Evolutionary conservation across 495 filamentous ascomycete genomes (phyloP).

Genomic region (Aspergillus haitiensis): DNA sequence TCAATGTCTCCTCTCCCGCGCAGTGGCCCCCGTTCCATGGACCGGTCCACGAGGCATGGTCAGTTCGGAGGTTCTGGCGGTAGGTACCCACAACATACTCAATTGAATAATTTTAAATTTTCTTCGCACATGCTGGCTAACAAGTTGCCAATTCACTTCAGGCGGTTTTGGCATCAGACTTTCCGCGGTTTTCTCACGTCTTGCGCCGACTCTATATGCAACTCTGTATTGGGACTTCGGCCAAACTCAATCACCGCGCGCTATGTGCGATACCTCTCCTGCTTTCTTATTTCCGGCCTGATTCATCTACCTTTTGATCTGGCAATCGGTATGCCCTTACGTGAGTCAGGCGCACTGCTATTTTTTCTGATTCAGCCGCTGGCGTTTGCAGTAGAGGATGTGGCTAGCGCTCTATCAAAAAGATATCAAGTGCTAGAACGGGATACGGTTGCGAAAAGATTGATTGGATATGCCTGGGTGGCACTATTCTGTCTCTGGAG

Average conservation of each 20-base stretch:
- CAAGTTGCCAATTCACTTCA: not conserved
- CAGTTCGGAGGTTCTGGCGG: slow-evolving; percentile 4
- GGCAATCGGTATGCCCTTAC: not conserved
- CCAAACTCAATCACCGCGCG: not conserved
- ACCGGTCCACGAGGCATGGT: not conserved
- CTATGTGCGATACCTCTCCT: slow-evolving; percentile 1
- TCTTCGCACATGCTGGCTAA: not conserved
- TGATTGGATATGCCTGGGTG: slow-evolving; percentile 7
- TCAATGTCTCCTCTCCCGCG: not conserved
- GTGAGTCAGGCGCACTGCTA: not conserved
- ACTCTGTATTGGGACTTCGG: not conserved
- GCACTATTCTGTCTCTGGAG: not conserved
- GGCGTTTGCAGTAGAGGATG: slow-evolving; percentile 2
- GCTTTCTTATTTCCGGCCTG: not conserved
- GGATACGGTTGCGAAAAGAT: not conserved
- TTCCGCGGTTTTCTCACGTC: slow-evolving; percentile 2
- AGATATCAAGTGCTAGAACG: not conserved
- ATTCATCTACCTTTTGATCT: slow-evolving; percentile 5
- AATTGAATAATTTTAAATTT: not conserved
- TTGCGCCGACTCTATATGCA: slow-evolving; percentile 1
- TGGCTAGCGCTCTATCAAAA: not conserved
- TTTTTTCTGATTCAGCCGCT: slow-evolving; percentile 4
- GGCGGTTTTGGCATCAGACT: slow-evolving; percentile 3
- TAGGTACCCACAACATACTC: not conserved
- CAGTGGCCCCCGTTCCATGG: slow-evolving; percentile 6